Conservation (phyloP, 352 stramenopile species). For the Stephanocyclus meneghinianus region DNA sequence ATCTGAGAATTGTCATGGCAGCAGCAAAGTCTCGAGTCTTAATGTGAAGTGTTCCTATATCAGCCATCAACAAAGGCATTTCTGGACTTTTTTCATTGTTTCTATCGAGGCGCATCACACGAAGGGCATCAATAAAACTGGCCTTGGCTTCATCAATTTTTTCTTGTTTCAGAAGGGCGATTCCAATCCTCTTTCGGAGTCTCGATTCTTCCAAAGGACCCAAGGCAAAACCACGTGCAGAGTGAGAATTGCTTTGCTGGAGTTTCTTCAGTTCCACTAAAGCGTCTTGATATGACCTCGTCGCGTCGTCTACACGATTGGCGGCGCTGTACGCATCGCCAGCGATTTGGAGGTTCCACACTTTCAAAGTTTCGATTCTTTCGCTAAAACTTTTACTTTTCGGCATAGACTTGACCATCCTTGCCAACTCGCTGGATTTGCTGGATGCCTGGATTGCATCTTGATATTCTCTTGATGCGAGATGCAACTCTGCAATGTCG, state of each 20-base stretch:
- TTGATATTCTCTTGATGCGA: slow-evolving; percentile 23
- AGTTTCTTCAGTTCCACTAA: slow-evolving; percentile 35
- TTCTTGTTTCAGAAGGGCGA: slow-evolving; percentile 23
- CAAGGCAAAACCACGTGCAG: background rate
- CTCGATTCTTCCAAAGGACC: slow-evolving; percentile 23
- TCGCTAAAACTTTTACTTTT: slow-evolving; percentile 7
- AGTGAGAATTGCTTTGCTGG: background rate
- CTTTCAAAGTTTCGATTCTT: slow-evolving; percentile 23
- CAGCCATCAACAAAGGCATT: slow-evolving; percentile 26
- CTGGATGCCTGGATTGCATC: slow-evolving; percentile 32
- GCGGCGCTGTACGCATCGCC: slow-evolving; percentile 35
- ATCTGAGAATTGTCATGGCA: slow-evolving; percentile 40
- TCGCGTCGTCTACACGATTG: slow-evolving; percentile 32
- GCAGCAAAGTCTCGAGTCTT: slow-evolving; percentile 25
- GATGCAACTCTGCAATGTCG: slow-evolving; percentile 42
- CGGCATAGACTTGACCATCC: background rate
- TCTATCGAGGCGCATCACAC: slow-evolving; percentile 21
- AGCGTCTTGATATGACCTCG: slow-evolving; percentile 45
- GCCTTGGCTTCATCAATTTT: slow-evolving; percentile 34
- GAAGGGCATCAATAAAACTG: slow-evolving; percentile 39
- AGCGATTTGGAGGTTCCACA: slow-evolving; percentile 25
- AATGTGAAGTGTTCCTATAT: slow-evolving; percentile 40
- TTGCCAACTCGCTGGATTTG: slow-evolving; percentile 24
- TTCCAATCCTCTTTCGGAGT: slow-evolving; percentile 40
- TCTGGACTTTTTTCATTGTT: slow-evolving; percentile 18